A percentile compares a stretch with the other conserved stretches of the same genome.
These are phyloP conservation scores for Vitis rupestris DNA, from an alignment of 164 flowering plant genomes.

Conservation along the genomic window DNA sequence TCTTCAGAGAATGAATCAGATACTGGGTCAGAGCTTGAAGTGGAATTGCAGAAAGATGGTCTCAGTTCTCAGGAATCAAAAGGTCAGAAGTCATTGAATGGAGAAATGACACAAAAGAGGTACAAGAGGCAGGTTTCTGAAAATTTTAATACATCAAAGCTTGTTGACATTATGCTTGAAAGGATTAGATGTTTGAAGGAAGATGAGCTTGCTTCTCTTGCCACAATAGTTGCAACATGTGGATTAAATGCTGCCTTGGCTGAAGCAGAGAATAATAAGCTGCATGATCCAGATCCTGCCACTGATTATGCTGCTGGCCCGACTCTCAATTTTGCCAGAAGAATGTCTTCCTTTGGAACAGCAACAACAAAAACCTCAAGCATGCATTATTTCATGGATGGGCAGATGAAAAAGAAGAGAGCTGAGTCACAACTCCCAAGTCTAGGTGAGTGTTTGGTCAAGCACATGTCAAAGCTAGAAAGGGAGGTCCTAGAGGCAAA, in stretches of 20 bases:
- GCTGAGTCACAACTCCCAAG: conserved; percentile 59
- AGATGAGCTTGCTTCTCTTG: conserved; percentile 88
- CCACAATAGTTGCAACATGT: conserved; percentile 93
- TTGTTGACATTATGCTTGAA: conserved; percentile 73
- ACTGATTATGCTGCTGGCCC: conserved; percentile 13
- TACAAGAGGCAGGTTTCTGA: conserved; percentile 30
- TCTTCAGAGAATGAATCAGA: conserved; percentile 61
- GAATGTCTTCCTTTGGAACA: conserved; percentile 24
- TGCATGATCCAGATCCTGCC: conserved; percentile 24
- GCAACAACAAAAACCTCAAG: conserved; percentile 13
- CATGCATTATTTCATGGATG: conserved; percentile 12
- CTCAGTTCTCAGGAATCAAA: conserved; percentile 9
- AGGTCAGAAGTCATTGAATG: conserved; percentile 8
- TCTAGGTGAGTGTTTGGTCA: conserved; percentile 81
- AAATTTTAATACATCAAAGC: conserved; percentile 30
- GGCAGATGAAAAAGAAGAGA: conserved; percentile 30
- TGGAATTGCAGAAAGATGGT: conserved; percentile 14
- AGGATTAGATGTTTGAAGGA: conserved; percentile 72
- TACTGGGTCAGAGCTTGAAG: conserved; percentile 38
- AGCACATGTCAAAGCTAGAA: conserved; percentile 81
- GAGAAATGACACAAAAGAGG: conserved; percentile 13
- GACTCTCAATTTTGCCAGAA: conserved; percentile 15
- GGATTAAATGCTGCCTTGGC: conserved; percentile 87
- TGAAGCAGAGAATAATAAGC: conserved; percentile 49
- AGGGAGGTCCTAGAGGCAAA: conserved; percentile 86